Evolutionary conservation across 176 grass and related monocot genomes (phyloP), one percentile per base, ranked within the genome.

Genomic region (Luzula sylvatica): DNA sequence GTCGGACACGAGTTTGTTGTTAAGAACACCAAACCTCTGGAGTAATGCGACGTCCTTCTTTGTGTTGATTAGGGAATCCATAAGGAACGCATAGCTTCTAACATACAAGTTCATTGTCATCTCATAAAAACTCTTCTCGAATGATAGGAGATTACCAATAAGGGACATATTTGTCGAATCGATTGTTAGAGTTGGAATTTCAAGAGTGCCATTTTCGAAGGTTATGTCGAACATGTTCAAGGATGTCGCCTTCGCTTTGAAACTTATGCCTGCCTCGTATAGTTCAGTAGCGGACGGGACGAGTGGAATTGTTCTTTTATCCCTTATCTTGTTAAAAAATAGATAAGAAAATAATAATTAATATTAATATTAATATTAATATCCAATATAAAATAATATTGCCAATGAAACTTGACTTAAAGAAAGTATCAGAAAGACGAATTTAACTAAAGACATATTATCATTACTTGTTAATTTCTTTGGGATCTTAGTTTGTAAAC

Each of bases 221-320:
- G 35, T 61, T 26, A 61, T 61, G 57, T 61, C 23, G 17, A 61
- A 43, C 20, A 46, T n/a, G 0, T 61, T 42, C 22, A n/a, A 15
- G 26, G 38, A 42, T 7, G 30, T 25, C 44, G 42, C 38, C 18
- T 67, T 67, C 28, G n/a, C n/a, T 27, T 42, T 67, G 50, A 67
- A 67, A n/a, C 18, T 67, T 17, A 67, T 18, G 2, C 63, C 63
- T 2, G 47, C 63, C 48, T 67, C 63, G 3, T 39, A 35, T 24
- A 67, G 46, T 46, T 67, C 63, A 3, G 63, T 67, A 39, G 63
- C 63, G 0, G 42, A 67, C 15, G 43, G 63, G 30, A 9, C 0
- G 5, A 0, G 1, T 9, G 30, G 1, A 35, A 1, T 35, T 35
- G 30, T 35, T 35, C 1, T 0, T 1, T 1, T 9, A 35, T 35